These are phyloP conservation scores for Escallonia rubra DNA, from an alignment of 129 eudicot species.

Conservation along the genomic window DNA sequence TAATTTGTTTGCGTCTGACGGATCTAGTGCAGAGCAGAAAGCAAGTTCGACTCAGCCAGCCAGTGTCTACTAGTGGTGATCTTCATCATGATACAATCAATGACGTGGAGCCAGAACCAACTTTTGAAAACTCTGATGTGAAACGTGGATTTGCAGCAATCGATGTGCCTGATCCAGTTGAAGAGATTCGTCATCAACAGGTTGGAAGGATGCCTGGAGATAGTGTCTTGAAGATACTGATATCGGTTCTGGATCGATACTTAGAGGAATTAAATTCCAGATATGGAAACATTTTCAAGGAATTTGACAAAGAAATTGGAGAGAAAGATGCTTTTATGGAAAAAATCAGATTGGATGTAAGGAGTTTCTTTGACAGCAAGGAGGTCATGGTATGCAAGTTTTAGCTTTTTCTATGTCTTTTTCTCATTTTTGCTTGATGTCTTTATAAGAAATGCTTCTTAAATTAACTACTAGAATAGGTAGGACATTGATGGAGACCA, in stretches of 20 bases:
- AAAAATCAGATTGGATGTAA: conserved; percentile 53
- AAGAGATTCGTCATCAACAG: conserved; percentile 68
- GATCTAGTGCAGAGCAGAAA: conserved; percentile 36
- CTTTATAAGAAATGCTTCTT: too few species aligned
- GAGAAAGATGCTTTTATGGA: conserved; percentile 61
- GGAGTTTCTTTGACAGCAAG: conserved; percentile 60
- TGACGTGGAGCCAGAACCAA: conserved; percentile 32
- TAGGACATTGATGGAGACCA: too few species aligned
- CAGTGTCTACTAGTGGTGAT: conserved; percentile 24
- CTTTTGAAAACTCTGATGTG: conserved; percentile 28
- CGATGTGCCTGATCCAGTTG: conserved; percentile 64
- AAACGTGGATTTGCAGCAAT: conserved; percentile 36
- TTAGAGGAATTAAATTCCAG: conserved; percentile 77
- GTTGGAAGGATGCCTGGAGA: conserved; percentile 95
- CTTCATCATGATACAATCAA: conserved; percentile 15
- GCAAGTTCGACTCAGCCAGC: conserved; percentile 6
- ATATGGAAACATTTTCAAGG: conserved; percentile 79
- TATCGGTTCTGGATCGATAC: conserved; percentile 79
- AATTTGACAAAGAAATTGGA: conserved; percentile 59
- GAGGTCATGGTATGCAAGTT: conserved; percentile 60
- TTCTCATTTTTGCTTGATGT: too few species aligned
- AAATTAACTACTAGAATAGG: too few species aligned
- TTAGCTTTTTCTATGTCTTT: background rate
- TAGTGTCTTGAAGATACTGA: conserved; percentile 88
- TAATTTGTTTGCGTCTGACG: conserved; percentile 36